Conservation (phyloP, 1,284 basidiomycete species). For the Cryptococcus sp. region DNA sequence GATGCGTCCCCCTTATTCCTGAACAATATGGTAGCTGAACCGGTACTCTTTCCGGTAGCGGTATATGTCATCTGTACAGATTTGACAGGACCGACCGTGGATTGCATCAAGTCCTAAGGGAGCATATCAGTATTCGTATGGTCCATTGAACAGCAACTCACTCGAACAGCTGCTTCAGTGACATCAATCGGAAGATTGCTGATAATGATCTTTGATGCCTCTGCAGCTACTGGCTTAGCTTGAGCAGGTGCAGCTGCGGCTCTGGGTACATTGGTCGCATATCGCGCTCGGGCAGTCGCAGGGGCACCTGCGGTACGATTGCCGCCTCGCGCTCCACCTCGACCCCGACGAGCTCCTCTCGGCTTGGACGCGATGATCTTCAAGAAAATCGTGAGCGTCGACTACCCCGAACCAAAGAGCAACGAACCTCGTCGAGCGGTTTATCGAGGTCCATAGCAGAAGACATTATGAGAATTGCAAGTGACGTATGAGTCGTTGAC, state of each 20-base stretch:
- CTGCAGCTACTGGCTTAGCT: conserved; percentile 46
- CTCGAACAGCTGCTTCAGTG: conserved; percentile 88
- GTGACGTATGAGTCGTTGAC: too few species aligned
- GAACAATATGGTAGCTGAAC: conserved; percentile 83
- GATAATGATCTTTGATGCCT: conserved; percentile 87
- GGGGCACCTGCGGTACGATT: conserved; percentile 13
- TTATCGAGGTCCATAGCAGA: conserved; percentile 59
- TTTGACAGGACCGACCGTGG: conserved; percentile 81
- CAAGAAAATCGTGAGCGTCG: conserved; percentile 8
- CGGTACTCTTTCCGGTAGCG: conserved; percentile 78
- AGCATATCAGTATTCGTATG: too few species aligned
- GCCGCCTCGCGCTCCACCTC: conserved; percentile 37
- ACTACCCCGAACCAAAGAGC: conserved; percentile 4
- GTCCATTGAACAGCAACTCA: conserved; percentile 46
- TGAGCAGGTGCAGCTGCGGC: conserved; percentile 40
- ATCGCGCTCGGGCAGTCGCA: conserved; percentile 54
- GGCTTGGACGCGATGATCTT: conserved; percentile 69
- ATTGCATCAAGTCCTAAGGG: conserved; percentile 79
- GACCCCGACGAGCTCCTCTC: conserved; percentile 48
- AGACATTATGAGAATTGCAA: not conserved
- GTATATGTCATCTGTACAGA: conserved; percentile 84
- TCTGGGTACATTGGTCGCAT: conserved; percentile 30
- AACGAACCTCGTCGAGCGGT: conserved; percentile 77
- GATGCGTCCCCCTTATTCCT: conserved; percentile 79
- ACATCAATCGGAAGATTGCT: conserved; percentile 94